Base-by-base conservation (phyloP, 371 early-diverging fungal species). In the Mortierella sp. region DNA sequence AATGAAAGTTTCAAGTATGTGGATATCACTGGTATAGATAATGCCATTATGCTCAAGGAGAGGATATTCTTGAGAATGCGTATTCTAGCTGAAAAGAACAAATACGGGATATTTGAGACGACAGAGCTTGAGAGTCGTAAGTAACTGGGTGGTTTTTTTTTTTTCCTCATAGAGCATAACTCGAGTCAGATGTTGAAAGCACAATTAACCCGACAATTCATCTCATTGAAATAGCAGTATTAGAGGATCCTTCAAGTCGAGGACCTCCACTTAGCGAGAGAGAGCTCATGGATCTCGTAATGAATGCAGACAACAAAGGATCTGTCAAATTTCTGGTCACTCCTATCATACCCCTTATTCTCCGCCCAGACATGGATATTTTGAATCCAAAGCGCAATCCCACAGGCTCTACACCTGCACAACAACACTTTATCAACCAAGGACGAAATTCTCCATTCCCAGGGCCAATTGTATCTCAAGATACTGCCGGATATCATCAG, bases 1-100 rank as follows among this genome's bases (percentile, higher is more conserved):
- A 84, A 84, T 32, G 89, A 89, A 40, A 87, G 85, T 12, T 89
- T 88, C 84, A 87, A 87, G 49, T 86, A 86, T 55, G 77, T 89
- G 23, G 86, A 85, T 40, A 85, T 88, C 9, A 83, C 86, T 2
- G 84, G 86, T n/a, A 78, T 89, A n/a, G 82, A 81, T 42, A 86
- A 88, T 47, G 77, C 88, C 8, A 75, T 84, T 15, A 40, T 75
- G 15, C 76, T 87, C 35, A 89, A 89, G 59, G 84, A 88, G 32
- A 70, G 66, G 19, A 86, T 89, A 10, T 79, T 87, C 26, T 84
- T 83, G 28, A 69, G 86, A 29, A 83, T 89, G 85, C 73, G 82
- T 19, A 83, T 85, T 10, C 37, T 66, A 9, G 86, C 86, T 4
- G 74, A 85, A 45, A 80, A 76, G 53, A 84, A 86, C 64, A 76